phyloP scores from a whole-genome alignment of 306 rosid genomes.

The Luffa aegyptiaca region DNA sequence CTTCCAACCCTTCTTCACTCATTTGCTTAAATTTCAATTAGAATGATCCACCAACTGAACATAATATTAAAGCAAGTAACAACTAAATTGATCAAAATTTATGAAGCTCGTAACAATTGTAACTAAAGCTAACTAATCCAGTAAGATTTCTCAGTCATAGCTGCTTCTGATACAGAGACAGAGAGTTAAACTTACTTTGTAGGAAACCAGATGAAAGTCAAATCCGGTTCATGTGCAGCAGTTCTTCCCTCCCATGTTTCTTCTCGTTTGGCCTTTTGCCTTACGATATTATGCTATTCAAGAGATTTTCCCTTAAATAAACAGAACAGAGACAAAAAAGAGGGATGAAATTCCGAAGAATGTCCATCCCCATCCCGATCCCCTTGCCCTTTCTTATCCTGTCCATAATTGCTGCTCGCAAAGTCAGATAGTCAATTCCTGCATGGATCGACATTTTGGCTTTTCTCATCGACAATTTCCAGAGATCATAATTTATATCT shows the following conservation, averaged over 20 bases:
- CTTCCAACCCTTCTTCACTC: background rate
- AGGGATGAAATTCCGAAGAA: background rate
- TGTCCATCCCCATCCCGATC: background rate
- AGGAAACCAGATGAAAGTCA: background rate
- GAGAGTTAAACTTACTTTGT: background rate
- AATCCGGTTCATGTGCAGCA: background rate
- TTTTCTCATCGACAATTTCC: background rate
- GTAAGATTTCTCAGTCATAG: background rate
- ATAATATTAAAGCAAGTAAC: background rate
- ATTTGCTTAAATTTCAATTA: background rate
- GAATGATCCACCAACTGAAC: background rate
- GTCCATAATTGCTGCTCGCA: background rate
- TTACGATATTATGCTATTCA: background rate
- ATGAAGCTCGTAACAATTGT: background rate
- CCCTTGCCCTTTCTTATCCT: background rate
- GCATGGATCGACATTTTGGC: background rate
- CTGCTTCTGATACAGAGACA: background rate
- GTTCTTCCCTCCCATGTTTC: background rate
- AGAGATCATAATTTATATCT: background rate
- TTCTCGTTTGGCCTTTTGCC: background rate
- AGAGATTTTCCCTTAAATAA: background rate
- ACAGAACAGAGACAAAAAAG: background rate
- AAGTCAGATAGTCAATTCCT: background rate
- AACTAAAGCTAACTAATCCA: background rate
- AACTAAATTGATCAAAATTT: background rate